These are phyloP conservation scores for Pyrus pyrifolia DNA, from an alignment of 306 rosid genomes.

Conservation along the genomic window DNA sequence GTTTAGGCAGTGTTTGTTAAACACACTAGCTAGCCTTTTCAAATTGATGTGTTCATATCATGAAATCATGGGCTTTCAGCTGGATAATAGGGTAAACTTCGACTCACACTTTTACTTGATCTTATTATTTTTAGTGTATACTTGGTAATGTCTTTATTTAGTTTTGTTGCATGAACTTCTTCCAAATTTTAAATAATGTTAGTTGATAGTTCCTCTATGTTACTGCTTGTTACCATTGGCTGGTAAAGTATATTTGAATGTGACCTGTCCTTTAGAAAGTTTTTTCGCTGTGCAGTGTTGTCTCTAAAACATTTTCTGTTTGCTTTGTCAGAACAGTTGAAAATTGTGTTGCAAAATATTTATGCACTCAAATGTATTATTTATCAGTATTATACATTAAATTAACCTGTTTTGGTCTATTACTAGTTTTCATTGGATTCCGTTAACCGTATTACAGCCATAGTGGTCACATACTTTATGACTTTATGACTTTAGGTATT, in stretches of 20 bases:
- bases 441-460: neutral
- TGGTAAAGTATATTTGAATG: neutral
- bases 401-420: neutral
- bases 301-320: neutral
- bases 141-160: neutral
- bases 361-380: neutral
- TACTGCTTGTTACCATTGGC: neutral
- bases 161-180: neutral
- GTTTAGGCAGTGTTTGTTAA: conserved; percentile 81
- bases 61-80: conserved; percentile 82
- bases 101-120: conserved; percentile 6
- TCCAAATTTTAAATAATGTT: neutral
- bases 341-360: neutral
- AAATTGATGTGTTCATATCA: conserved; percentile 83
- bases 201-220: neutral
- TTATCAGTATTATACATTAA: neutral
- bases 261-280: neutral
- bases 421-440: neutral
- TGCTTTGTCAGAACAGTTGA: neutral
- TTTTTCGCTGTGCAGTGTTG: neutral
- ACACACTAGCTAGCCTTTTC: conserved; percentile 74
- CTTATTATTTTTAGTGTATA: neutral
- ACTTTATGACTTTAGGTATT: neutral
- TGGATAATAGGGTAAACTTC: conserved; percentile 58
- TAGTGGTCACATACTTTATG: neutral